phyloP scores from a whole-genome alignment of 148 eudicot species.

The Rhododendron mucronatum region DNA sequence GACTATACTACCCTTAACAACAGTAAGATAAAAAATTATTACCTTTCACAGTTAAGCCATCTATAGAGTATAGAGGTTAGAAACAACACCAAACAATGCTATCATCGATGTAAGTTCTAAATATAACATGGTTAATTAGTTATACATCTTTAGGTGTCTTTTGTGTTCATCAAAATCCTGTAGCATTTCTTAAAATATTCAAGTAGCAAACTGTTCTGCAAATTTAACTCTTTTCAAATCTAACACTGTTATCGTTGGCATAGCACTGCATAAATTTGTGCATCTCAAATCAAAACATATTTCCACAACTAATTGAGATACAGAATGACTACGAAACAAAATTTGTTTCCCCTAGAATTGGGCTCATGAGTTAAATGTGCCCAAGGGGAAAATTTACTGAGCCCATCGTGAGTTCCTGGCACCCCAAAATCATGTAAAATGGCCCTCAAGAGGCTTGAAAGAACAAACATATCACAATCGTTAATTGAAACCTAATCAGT shows the following conservation, averaged over 20 bases:
- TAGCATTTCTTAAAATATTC: not conserved
- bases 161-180: not conserved
- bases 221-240: not conserved
- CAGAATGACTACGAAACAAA: not conserved
- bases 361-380: not conserved
- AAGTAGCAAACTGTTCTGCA: not conserved
- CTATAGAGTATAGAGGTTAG: not conserved
- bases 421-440: not conserved
- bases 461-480: not conserved
- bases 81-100: not conserved
- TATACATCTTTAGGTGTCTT: not conserved
- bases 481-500: not conserved
- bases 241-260: not conserved
- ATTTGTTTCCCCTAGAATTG: slow-evolving; percentile 2
- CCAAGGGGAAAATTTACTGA: not conserved
- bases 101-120: not conserved
- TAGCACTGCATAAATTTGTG: not conserved
- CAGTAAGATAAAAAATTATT: not conserved
- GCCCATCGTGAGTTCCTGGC: not conserved
- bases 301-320: not conserved
- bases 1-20: not conserved
- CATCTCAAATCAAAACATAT: not conserved
- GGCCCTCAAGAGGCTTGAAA: not conserved
- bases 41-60: not conserved
- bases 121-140: not conserved